Conservation (phyloP, 2,329 filamentous ascomycete genomes). For the Sordariomycetes sp. region DNA sequence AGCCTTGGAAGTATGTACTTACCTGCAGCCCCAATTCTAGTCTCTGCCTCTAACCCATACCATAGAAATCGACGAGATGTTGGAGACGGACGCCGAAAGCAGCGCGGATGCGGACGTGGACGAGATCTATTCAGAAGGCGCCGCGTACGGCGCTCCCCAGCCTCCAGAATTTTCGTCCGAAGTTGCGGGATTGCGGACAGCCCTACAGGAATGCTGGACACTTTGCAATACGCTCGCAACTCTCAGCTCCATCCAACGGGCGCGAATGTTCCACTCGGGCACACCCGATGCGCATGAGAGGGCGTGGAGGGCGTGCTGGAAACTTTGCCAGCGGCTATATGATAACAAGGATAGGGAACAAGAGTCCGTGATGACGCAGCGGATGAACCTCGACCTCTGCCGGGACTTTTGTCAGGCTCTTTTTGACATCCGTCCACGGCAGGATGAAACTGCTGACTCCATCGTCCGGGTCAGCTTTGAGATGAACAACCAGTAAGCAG, state of each 20-base stretch:
- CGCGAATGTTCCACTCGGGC: conserved; percentile 66
- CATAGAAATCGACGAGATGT: conserved; percentile 36
- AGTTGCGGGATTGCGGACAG: conserved; percentile 58
- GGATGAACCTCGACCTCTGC: conserved; percentile 73
- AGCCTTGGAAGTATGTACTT: conserved; percentile 61
- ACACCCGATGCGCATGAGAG: conserved; percentile 72
- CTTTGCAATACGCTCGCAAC: conserved; percentile 84
- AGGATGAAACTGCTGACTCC: conserved; percentile 73
- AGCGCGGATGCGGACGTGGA: conserved; percentile 45
- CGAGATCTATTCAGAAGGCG: conserved; percentile 10
- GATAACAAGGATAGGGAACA: conserved; percentile 64
- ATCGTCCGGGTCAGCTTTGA: conserved; percentile 89
- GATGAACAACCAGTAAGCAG: conserved; percentile 71
- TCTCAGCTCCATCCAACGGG: conserved; percentile 73
- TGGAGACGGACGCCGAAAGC: conserved; percentile 32
- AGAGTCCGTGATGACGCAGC: conserved; percentile 50
- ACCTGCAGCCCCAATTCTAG: background rate
- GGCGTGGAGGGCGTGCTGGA: conserved; percentile 92
- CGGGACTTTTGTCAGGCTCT: conserved; percentile 86
- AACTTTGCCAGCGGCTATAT: conserved; percentile 81
- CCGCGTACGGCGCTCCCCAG: background rate
- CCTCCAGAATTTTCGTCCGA: conserved; percentile 24
- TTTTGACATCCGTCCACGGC: conserved; percentile 72
- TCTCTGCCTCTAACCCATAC: conserved; percentile 2
- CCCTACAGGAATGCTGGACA: conserved; percentile 84